Conservation (phyloP, 345 rosid species). For the Brassica cretica region DNA sequence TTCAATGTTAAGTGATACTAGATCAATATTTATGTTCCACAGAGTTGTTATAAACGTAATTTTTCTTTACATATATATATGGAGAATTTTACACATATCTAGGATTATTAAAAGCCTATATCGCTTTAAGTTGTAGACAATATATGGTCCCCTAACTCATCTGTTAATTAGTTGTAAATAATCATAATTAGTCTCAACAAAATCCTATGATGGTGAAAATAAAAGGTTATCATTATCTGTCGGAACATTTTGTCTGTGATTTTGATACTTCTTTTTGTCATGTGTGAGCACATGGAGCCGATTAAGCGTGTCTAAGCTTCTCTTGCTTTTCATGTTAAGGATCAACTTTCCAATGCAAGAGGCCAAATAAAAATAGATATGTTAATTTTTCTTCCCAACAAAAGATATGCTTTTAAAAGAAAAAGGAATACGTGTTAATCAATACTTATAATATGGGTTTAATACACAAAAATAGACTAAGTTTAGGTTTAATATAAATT, state of each 20-base stretch:
- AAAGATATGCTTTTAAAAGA: slow-evolving; percentile 14
- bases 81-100: background rate
- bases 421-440: background rate
- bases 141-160: background rate
- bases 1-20: no score
- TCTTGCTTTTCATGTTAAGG: slow-evolving; percentile 25
- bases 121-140: background rate
- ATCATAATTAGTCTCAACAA: slow-evolving; percentile 6
- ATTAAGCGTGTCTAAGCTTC: slow-evolving; percentile 38
- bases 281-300: slow-evolving; percentile 35
- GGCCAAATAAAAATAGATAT: slow-evolving; percentile 9
- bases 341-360: slow-evolving; percentile 32
- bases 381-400: slow-evolving; percentile 10
- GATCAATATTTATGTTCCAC: background rate
- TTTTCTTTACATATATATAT: background rate
- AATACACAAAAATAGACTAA: background rate
- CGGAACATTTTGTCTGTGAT: slow-evolving; percentile 11
- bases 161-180: slow-evolving; percentile 5
- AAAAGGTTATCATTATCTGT: slow-evolving; percentile 31
- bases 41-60: background rate
- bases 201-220: slow-evolving; percentile 20
- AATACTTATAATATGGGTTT: background rate
- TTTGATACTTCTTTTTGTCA: slow-evolving; percentile 1
- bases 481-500: background rate
- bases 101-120: background rate